Conservation (phyloP, 2,329 filamentous ascomycete species). For the Tympanopsis confertula region DNA sequence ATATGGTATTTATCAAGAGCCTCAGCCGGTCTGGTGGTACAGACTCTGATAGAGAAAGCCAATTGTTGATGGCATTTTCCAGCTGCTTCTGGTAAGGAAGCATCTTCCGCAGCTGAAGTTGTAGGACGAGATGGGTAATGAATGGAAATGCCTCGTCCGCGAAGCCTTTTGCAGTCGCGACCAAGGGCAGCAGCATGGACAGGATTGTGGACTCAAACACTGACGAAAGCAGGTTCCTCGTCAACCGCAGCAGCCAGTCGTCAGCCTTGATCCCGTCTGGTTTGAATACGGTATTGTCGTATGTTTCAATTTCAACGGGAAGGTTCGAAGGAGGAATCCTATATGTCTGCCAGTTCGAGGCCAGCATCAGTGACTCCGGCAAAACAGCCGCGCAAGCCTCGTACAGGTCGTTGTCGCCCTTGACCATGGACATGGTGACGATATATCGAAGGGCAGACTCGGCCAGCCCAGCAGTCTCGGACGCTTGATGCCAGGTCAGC, state of each 20-base stretch:
- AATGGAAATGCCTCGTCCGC: constrained; percentile 70
- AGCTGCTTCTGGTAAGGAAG: constrained; percentile 47
- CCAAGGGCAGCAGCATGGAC: constrained; percentile 51
- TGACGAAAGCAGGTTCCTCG: constrained; percentile 46
- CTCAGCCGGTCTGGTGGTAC: constrained; percentile 50
- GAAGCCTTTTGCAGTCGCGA: constrained; percentile 56
- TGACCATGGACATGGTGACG: constrained; percentile 37
- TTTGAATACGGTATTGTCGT: constrained; percentile 16
- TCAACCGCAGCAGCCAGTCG: constrained; percentile 51
- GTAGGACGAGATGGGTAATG: constrained; percentile 70
- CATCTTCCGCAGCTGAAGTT: constrained; percentile 50
- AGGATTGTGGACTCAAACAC: constrained; percentile 56
- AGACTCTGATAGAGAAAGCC: constrained; percentile 39
- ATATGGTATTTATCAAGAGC: constrained; percentile 64
- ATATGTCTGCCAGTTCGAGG: constrained; percentile 46
- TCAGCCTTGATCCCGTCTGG: constrained; percentile 27
- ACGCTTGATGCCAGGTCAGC: constrained; percentile 46
- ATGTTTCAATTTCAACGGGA: constrained; percentile 10
- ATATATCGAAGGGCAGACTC: constrained; percentile 47
- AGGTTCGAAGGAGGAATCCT: constrained; percentile 41
- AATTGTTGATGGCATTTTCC: constrained; percentile 53
- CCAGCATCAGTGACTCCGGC: constrained; percentile 34
- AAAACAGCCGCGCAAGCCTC: constrained; percentile 39
- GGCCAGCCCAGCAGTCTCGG: constrained; percentile 42
- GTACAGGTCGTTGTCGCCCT: constrained; percentile 33